A percentile compares a stretch with the other conserved stretches of the same genome.
Conservation (phyloP, 2,329 filamentous ascomycete genomes). For the Colletotrichum zoysiae region DNA sequence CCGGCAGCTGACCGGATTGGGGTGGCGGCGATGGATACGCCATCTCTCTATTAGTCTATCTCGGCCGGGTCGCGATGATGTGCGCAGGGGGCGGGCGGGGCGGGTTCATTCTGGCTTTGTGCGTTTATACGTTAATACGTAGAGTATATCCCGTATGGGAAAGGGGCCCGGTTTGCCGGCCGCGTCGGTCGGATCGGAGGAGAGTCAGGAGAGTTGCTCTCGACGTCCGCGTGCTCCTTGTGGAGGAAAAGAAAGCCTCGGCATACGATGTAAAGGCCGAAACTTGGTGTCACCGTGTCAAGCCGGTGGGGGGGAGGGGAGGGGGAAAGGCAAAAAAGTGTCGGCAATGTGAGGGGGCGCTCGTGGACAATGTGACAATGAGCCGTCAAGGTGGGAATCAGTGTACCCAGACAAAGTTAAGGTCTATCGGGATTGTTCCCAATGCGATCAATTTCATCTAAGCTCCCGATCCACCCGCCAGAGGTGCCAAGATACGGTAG, state of each 20-base stretch:
- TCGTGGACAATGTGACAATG: constrained; percentile 15
- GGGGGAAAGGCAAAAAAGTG: not conserved
- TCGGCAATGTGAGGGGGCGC: constrained; percentile 24
- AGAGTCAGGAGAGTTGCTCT: not conserved
- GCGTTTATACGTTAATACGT: not conserved
- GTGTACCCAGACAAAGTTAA: not conserved
- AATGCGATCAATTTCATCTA: not conserved
- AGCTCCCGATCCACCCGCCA: not conserved
- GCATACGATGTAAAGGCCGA: not conserved
- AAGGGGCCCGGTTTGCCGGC: not conserved
- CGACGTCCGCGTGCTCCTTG: not conserved
- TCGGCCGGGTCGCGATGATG: constrained; percentile 1
- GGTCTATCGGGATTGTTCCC: not conserved
- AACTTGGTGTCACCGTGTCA: not conserved
- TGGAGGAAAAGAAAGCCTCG: too few species aligned
- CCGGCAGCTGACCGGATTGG: constrained; percentile 1
- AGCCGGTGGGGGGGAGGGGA: not conserved
- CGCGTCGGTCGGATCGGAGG: not conserved
- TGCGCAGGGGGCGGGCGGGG: not conserved
- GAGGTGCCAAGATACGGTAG: not conserved
- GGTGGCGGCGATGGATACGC: constrained; percentile 1
- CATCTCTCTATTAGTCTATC: not conserved
- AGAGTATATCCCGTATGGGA: not conserved
- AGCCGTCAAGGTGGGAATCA: constrained; percentile 21
- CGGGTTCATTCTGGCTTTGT: too few species aligned